Evolutionary conservation across 2,329 filamentous ascomycete species (phyloP), one percentile per base, ranked within the genome.

Genomic region (Paecilomyces dactylethromorphus): DNA sequence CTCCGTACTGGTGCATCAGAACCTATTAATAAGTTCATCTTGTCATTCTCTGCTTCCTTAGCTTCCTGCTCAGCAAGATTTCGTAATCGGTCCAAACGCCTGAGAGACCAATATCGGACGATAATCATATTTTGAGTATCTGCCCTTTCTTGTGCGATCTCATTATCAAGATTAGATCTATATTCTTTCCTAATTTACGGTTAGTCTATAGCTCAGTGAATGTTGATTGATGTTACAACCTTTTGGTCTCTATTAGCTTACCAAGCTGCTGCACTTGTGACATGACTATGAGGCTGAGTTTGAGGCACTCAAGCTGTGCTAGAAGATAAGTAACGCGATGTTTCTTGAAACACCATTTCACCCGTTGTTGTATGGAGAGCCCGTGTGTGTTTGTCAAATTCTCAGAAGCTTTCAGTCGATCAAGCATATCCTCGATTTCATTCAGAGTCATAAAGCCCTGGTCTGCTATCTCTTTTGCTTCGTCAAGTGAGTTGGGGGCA

Each of bases 111-210:
- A 59, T 76, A 75, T 49, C 74, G 68, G n/a, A 76, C 68, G 49
- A 78, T 72, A n/a, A 78, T 66, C 66, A 76, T 74, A 55, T 76
- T 78, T 59, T 78, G 75, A 3, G 69, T 69, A 57, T 77, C 76
- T 2, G 71, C 72, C 56, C 75, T 72, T 56, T 77, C 75, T 63
- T 76, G 74, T 10, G 68, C 69, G 57, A 76, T 68, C 13, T 65
- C 59, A 54, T 75, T 71, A 2, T 72, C 68, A 62, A 55, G 5
- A 45, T 45, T 45, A 15, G 13, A 45, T 45, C 8, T n/a, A n/a
- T 45, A 7, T n/a, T 15, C 35, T 45, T 15, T 45, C 35, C 35
- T 45, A n/a, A 18, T 45, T 15, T 45, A 18, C 2, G 3, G 35
- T 45, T n/a, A 45, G 35, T 45, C 13, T 3, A n/a, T 45, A 45